phyloP scores from a whole-genome alignment of 1,284 basidiomycete species.

The Agroathelia rolfsii region DNA sequence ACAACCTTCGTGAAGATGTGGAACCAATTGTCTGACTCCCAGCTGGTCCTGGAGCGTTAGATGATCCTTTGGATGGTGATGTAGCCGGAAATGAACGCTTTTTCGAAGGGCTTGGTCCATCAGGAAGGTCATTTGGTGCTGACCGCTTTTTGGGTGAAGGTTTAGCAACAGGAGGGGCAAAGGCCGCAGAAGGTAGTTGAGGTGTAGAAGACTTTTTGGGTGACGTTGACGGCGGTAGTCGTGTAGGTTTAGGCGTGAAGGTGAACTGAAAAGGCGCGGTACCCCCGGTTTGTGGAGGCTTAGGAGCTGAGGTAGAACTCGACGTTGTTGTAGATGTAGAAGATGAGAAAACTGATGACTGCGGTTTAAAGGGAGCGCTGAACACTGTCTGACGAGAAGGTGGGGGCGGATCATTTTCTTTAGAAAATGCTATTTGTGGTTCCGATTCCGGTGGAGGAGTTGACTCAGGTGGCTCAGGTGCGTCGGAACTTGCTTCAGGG shows the following conservation, averaged over 20 bases:
- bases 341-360: too few relatives aligned
- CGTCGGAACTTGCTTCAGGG: too few relatives aligned
- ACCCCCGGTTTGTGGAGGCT: too few relatives aligned
- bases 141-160: conserved; percentile 40
- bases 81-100: conserved; percentile 30
- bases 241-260: too few relatives aligned
- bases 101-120: conserved; percentile 38
- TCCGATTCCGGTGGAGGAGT: conserved; percentile 16
- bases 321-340: too few relatives aligned
- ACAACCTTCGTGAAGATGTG: too few relatives aligned
- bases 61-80: conserved; percentile 19
- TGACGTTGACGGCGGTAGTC: conserved; percentile 18
- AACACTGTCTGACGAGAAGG: too few relatives aligned
- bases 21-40: too few relatives aligned
- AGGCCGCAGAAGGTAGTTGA: conserved; percentile 55
- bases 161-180: conserved; percentile 46
- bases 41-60: conserved; percentile 13
- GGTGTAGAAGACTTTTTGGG: conserved; percentile 20
- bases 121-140: conserved; percentile 18
- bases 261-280: too few relatives aligned
- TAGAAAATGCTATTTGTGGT: conserved; percentile 5
- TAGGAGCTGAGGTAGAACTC: too few relatives aligned
- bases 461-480: too few relatives aligned
- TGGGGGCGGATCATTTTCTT: conserved; percentile 14
- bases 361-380: too few relatives aligned